A percentile compares a stretch with the other conserved stretches of the same genome.
Evolutionary conservation across 2,329 filamentous ascomycete species (phyloP).

Genomic region (Ceratocystis alfenasii): DNA sequence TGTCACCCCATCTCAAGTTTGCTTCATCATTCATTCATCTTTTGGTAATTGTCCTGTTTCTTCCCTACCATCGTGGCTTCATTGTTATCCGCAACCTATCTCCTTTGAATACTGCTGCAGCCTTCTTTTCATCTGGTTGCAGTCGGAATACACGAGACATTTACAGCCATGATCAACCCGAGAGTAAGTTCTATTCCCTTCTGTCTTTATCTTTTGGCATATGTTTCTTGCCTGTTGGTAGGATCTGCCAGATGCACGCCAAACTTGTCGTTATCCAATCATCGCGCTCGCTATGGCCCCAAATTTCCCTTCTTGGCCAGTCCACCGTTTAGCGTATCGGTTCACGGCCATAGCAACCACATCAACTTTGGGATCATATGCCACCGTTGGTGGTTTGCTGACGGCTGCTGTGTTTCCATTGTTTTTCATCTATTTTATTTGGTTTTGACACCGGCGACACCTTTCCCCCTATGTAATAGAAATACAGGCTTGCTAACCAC

Average conservation of each 20-base stretch:
- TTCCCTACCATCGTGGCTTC: not conserved
- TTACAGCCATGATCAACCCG: conserved; percentile 12
- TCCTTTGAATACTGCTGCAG: not conserved
- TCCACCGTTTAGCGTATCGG: conserved; percentile 9
- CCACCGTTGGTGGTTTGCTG: not conserved
- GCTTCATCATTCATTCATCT: not conserved
- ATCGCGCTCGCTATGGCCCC: conserved; percentile 8
- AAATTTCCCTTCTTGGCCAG: conserved; percentile 21
- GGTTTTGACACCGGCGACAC: not conserved
- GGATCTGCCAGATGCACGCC: conserved; percentile 15
- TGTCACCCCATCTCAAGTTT: not conserved
- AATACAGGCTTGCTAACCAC: conserved; percentile 3
- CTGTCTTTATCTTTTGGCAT: not conserved
- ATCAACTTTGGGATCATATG: not conserved
- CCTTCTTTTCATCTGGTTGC: not conserved
- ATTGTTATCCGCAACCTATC: not conserved
- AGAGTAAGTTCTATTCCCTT: conserved; percentile 13
- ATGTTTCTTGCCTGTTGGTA: not conserved
- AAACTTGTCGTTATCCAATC: conserved; percentile 17
- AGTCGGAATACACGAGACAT: not conserved
- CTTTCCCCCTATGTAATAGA: not conserved
- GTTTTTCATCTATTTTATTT: not conserved
- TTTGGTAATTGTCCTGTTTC: not conserved
- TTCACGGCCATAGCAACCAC: not conserved
- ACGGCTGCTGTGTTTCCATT: not conserved